These are phyloP conservation scores for Coprinopsis strossmayeri DNA, from an alignment of 768 basidiomycete genomes.

Conservation along the genomic window DNA sequence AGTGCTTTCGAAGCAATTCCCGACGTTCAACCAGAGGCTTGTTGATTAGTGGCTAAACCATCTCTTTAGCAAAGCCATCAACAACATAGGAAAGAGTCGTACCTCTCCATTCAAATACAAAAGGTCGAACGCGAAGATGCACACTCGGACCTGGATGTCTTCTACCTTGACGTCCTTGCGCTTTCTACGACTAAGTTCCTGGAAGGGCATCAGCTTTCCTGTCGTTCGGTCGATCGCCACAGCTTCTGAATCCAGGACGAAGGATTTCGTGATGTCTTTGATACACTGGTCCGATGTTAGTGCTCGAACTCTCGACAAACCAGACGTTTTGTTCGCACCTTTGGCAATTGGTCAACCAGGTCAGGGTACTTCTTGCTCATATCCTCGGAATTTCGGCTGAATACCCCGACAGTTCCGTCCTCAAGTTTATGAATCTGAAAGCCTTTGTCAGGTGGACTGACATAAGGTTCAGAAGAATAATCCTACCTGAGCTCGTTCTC, in stretches of 20 bases:
- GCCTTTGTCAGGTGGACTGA: not conserved
- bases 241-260: constrained; percentile 94
- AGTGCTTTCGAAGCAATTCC: constrained; percentile 69
- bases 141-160: constrained; percentile 95
- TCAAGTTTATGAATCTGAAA: constrained; percentile 73
- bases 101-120: constrained; percentile 97
- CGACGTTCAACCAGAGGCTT: constrained; percentile 72
- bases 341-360: constrained; percentile 88
- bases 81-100: constrained; percentile 17
- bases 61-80: constrained; percentile 1
- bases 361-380: constrained; percentile 99
- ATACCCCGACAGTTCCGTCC: constrained; percentile 82
- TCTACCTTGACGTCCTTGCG: constrained; percentile 97
- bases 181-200: constrained; percentile 90
- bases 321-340: constrained; percentile 39
- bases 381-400: constrained; percentile 96
- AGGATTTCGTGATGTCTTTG: constrained; percentile 75
- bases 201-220: constrained; percentile 92
- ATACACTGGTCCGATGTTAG: constrained; percentile 55
- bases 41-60: constrained; percentile 70
- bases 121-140: constrained; percentile 93
- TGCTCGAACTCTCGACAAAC: not conserved
- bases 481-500: constrained; percentile 87
- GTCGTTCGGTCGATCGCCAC: constrained; percentile 89
- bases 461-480: not conserved